Conservation (phyloP, 306 rosid genomes). For the Trifolium pratense region DNA sequence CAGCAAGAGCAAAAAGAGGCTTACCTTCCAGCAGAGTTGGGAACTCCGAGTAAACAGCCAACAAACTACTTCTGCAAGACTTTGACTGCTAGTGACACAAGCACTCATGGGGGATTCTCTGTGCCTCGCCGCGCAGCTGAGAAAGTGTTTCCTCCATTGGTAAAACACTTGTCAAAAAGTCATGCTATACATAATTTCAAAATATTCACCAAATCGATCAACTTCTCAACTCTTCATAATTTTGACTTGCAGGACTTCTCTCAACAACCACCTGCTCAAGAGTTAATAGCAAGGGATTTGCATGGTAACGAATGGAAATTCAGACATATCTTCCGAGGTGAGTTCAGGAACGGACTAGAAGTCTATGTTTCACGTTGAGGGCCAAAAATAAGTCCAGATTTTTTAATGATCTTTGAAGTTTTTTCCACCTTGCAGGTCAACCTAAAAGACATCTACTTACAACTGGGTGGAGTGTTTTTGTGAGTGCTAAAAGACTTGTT, state of each 20-base stretch:
- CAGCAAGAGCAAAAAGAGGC: slow-evolving; percentile 98
- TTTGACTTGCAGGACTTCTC: slow-evolving; percentile 75
- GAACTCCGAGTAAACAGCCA: slow-evolving; percentile 88
- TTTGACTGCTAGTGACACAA: slow-evolving; percentile 97
- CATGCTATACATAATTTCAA: neutral
- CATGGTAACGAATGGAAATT: slow-evolving; percentile 99
- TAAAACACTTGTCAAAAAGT: slow-evolving; percentile 41
- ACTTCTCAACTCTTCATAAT: slow-evolving; percentile 7
- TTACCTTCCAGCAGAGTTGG: slow-evolving; percentile 88
- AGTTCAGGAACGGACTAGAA: slow-evolving; percentile 43
- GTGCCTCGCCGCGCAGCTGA: slow-evolving; percentile 99
- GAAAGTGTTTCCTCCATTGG: slow-evolving; percentile 98
- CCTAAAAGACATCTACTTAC: slow-evolving; percentile 99
- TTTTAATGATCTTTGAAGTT: slow-evolving; percentile 16
- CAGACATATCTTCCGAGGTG: slow-evolving; percentile 97
- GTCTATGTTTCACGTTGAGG: slow-evolving; percentile 4
- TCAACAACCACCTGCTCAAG: slow-evolving; percentile 96
- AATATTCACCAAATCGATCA: neutral
- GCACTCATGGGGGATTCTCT: slow-evolving; percentile 98
- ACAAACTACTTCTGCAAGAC: slow-evolving; percentile 95
- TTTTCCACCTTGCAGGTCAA: slow-evolving; percentile 68
- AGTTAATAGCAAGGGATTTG: slow-evolving; percentile 91
- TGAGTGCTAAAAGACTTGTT: slow-evolving; percentile 94
- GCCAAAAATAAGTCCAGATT: neutral
- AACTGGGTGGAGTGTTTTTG: slow-evolving; percentile 99